Base-by-base conservation (phyloP, 768 basidiomycete species). In the Russula vinacea region DNA sequence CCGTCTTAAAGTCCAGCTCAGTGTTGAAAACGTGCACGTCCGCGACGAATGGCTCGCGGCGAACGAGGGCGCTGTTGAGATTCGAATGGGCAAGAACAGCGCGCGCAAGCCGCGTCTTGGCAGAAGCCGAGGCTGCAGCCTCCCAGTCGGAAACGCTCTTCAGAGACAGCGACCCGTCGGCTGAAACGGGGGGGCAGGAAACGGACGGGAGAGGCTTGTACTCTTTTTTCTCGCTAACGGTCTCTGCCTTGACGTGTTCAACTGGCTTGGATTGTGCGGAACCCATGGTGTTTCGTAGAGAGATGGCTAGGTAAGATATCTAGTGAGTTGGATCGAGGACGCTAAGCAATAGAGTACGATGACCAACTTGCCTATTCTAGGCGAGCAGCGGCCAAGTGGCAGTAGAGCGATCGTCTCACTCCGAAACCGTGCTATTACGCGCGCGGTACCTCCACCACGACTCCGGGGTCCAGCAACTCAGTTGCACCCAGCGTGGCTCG, bases 1-100 rank as follows among this genome's bases (percentile, higher is more conserved):
- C 84, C 1, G 92, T 86, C 79, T 90, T 89, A 77, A 89, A 88
- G 60, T 87, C 88, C 24, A 97, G 71, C 66, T 84, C 79, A 68
- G 85, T 81, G 74, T 94, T 95, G 81, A 95, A 97, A 58, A 95
- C 81, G 73, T 92, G 89, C 51, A 80, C 76, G 71, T 90, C 87
- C 3, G 81, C 77, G 61, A 92, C 79, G 64, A 73, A 72, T 1
- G 89, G 83, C 8, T 80, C 71, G 54, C 92, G 87, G 42, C 84
- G 83, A n/a, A 79, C 78, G 44, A 94, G 80, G 0, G 86, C 81
- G 14, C 79, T 75, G 55, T 78, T 80, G 67, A 93, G 81, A 74
- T 91, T 81, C 54, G 83, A 77, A 71, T 92, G 88, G 52, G 84
- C 77, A 32, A 93, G 78, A 69, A 93, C 81, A 39, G 87, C 88